Percentiles rank a stretch among this genome's conserved stretches.
Evolutionary conservation across 2,329 filamentous ascomycete species (phyloP).

Genomic region (Lasiodiplodia sp.): DNA sequence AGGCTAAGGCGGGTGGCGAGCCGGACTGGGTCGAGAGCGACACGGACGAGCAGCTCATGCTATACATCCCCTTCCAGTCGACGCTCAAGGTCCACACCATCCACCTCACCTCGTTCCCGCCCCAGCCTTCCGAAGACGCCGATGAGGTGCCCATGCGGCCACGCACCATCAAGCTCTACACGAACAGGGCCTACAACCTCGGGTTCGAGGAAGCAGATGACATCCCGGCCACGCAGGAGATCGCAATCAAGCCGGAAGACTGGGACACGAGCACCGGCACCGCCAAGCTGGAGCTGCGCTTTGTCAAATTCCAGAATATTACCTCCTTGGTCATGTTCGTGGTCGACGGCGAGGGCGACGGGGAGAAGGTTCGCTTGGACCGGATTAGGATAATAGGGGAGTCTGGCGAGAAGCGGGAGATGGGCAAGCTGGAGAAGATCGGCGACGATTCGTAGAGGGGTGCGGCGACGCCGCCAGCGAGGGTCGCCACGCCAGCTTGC

Average conservation of each 20-base stretch:
- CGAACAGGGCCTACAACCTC: constrained; percentile 87
- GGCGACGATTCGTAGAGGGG: constrained; percentile 65
- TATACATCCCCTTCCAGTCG: constrained; percentile 88
- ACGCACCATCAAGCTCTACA: constrained; percentile 82
- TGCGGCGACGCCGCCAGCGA: background rate
- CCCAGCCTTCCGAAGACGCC: constrained; percentile 63
- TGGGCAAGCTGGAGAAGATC: constrained; percentile 95
- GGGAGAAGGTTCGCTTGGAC: constrained; percentile 86
- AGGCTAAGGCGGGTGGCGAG: constrained; percentile 63
- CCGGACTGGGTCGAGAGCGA: constrained; percentile 94
- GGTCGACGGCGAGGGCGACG: constrained; percentile 78
- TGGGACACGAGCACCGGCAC: constrained; percentile 69
- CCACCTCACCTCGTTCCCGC: constrained; percentile 83
- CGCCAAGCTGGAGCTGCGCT: constrained; percentile 71
- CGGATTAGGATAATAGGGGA: constrained; percentile 84
- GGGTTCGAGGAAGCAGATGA: constrained; percentile 96
- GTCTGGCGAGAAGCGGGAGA: constrained; percentile 86
- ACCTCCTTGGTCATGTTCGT: constrained; percentile 87
- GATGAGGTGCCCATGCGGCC: constrained; percentile 83
- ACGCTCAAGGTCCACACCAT: constrained; percentile 87
- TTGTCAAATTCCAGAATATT: constrained; percentile 97
- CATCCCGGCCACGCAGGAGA: constrained; percentile 78
- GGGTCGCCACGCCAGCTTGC: background rate
- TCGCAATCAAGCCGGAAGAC: constrained; percentile 76
- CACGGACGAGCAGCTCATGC: constrained; percentile 94